Base-by-base conservation (phyloP, 2,329 filamentous ascomycete species). In the Sclerotinia sclerotiorum region DNA sequence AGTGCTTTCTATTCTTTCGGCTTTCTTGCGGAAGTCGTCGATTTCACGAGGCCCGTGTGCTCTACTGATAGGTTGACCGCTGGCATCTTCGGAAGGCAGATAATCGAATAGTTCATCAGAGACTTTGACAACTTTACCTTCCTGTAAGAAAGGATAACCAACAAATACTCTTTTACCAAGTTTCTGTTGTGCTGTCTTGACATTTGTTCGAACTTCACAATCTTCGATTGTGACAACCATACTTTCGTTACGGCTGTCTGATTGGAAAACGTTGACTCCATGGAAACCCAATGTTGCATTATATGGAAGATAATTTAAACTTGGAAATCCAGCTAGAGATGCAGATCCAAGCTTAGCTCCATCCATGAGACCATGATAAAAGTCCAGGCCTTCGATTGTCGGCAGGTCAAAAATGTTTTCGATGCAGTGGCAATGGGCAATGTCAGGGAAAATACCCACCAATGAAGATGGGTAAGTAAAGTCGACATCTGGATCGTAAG, bases 381-480 rank as follows among this genome's bases (percentile, higher is more conserved):
- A 91, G 69, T 96, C 90, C 61, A 98, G 81, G 2, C 94, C 95
- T 67, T 98, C 94, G 79, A 97, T 92, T 5, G 90, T 91, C 10
- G 96, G 96, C 48, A 99, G 84, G 72, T 99, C 95, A 76, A 96
- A 99, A 39, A 97, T 93, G 77, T 99, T 99, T 79, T 97, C 93
- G 46, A 98, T 87, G 76, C 96, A 99, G 74, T 87, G 93, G 78
- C 95, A 99, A 76, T 91, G 87, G 8, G 87, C 84, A 60, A 99
- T 85, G 75, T 97, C 93, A 0, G 94, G 94, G 78, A 99, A 99
- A 48, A 97, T 86, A 11, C 94, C 94, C 21, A 90, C 87, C 71
- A 98, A 83, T 5, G 94, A 95, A 3, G 94, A 97, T 1, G 91
- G 91, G 77, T 97, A 99, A 7, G 86, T 85, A 74, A 90, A 97